Conservation (phyloP, 2,329 filamentous ascomycete genomes). For the Leptographium radiaticola region DNA sequence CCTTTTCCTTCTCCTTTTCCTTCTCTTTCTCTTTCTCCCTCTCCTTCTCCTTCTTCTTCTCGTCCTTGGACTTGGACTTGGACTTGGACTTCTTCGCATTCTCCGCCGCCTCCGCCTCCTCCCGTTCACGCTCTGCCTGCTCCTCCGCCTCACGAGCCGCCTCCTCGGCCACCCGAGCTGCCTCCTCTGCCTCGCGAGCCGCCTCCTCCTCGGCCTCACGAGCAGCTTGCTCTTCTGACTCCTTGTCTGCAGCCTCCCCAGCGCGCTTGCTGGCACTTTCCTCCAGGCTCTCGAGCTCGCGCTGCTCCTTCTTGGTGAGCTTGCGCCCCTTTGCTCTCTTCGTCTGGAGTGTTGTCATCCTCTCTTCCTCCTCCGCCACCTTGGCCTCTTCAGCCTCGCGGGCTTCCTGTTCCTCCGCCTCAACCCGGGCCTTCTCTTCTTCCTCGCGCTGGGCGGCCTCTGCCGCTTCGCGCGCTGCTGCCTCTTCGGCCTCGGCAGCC, state of each 20-base stretch:
- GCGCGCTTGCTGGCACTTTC: constrained; percentile 19
- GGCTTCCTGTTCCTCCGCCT: constrained; percentile 15
- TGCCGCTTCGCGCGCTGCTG: constrained; percentile 24
- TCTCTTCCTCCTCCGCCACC: constrained; percentile 24
- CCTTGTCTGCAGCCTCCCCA: constrained; percentile 14
- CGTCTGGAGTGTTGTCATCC: constrained; percentile 17
- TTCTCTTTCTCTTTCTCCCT: constrained; percentile 5
- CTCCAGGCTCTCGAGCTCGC: constrained; percentile 21
- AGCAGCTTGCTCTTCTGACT: constrained; percentile 22
- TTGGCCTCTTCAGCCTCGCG: constrained; percentile 21
- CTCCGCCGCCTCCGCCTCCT: constrained; percentile 14
- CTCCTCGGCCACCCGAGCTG: constrained; percentile 17
- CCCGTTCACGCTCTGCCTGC: constrained; percentile 18
- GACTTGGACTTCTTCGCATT: constrained; percentile 25
- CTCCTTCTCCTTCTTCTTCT: constrained; percentile 1
- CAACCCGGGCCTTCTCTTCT: constrained; percentile 8
- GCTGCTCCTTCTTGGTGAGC: constrained; percentile 17
- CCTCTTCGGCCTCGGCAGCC: constrained; percentile 23
- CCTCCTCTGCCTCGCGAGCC: constrained; percentile 17
- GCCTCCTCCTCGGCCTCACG: constrained; percentile 17
- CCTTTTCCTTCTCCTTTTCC: neutral
- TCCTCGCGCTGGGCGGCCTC: constrained; percentile 17
- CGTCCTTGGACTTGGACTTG: constrained; percentile 22
- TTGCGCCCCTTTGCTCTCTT: constrained; percentile 18
- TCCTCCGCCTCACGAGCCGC: constrained; percentile 18